Evolutionary conservation across 108 stramenopile genomes (phyloP).

Genomic region (Fragilariopsis cylindrus): DNA sequence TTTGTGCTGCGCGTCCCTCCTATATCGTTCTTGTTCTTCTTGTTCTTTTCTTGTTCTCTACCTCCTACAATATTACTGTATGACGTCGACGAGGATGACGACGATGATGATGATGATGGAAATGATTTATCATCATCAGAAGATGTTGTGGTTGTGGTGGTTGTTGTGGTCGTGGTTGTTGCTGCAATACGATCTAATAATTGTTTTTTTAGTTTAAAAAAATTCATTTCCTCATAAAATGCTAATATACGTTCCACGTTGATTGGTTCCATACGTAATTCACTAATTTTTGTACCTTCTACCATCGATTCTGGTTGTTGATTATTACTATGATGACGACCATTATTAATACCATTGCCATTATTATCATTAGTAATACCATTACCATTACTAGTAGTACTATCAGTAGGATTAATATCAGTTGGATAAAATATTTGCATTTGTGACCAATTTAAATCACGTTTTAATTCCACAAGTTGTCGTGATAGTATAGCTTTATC

Average conservation of each 20-base stretch:
- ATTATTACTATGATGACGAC: too few species aligned
- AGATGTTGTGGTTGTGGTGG: neutral
- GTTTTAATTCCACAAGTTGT: conserved; percentile 45
- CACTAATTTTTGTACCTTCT: conserved; percentile 5
- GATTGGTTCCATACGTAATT: conserved; percentile 52
- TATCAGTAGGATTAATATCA: conserved; percentile 9
- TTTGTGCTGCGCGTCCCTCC: too few species aligned
- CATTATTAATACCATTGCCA: too few species aligned
- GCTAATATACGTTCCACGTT: conserved; percentile 48
- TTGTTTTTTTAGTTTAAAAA: conserved; percentile 42
- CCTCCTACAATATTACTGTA: too few species aligned
- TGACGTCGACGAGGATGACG: too few species aligned
- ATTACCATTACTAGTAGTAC: too few species aligned
- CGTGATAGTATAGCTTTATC: conserved; percentile 60
- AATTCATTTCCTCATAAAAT: conserved; percentile 71
- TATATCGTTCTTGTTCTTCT: too few species aligned
- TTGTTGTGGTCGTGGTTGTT: neutral
- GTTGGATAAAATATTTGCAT: conserved; percentile 25
- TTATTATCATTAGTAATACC: neutral
- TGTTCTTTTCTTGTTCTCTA: too few species aligned
- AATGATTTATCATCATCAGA: too few species aligned
- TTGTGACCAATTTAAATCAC: conserved; percentile 37
- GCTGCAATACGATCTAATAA: conserved; percentile 38
- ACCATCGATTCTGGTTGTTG: conserved; percentile 9
- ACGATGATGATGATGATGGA: neutral